These are phyloP conservation scores for Rhodotorula sp. DNA, from an alignment of 1,284 basidiomycete genomes.

Conservation along the genomic window DNA sequence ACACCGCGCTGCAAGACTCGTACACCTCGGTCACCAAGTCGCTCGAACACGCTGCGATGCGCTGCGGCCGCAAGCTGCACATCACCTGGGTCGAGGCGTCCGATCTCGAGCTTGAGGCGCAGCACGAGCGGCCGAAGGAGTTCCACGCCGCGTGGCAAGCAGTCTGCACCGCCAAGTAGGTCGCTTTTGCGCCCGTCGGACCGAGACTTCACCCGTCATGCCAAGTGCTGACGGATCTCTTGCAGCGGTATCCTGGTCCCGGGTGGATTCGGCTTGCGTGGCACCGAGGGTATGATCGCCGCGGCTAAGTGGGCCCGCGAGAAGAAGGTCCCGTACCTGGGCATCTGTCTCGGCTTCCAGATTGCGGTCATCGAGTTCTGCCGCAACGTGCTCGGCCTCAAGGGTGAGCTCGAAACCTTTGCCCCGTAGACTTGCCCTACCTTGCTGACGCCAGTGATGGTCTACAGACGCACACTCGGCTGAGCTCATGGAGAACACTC, in stretches of 20 bases:
- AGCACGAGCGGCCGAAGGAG: slow-evolving; percentile 74
- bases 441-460: background rate
- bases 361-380: slow-evolving; percentile 95
- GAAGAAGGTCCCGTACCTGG: slow-evolving; percentile 90
- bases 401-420: slow-evolving; percentile 54
- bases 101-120: slow-evolving; percentile 77
- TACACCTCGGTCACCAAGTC: slow-evolving; percentile 99
- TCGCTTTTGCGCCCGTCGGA: slow-evolving; percentile 23
- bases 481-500: slow-evolving; percentile 66
- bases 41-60: slow-evolving; percentile 93
- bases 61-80: slow-evolving; percentile 77
- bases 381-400: slow-evolving; percentile 73
- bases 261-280: slow-evolving; percentile 89
- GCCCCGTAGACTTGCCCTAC: background rate
- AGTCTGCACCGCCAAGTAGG: slow-evolving; percentile 82
- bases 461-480: slow-evolving; percentile 76
- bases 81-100: slow-evolving; percentile 97
- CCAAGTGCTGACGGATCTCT: background rate
- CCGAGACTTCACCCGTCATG: background rate
- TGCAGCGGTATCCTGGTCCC: slow-evolving; percentile 79
- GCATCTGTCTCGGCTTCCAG: slow-evolving; percentile 98
- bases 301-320: slow-evolving; percentile 97
- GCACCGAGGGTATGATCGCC: slow-evolving; percentile 95
- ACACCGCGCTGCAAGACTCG: slow-evolving; percentile 94
- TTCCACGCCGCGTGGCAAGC: slow-evolving; percentile 96